Evolutionary conservation across 202 grass and related monocot genomes (phyloP).

Genomic region (Elaeis oleifera): DNA sequence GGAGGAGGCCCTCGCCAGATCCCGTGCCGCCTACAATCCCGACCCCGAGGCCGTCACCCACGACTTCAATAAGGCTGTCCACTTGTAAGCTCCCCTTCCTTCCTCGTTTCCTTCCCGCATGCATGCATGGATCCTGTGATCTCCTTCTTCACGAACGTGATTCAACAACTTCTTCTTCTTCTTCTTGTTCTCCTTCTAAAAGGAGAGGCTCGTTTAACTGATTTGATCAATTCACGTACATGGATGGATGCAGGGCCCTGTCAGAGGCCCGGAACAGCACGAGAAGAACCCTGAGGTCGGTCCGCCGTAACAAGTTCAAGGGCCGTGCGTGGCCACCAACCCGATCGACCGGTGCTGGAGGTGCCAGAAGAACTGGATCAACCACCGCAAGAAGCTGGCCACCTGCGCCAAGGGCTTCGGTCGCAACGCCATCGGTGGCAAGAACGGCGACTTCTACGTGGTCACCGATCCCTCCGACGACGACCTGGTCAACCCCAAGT

Average conservation of each 20-base stretch:
- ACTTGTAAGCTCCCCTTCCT: slow-evolving; percentile 6
- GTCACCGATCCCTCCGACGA: slow-evolving; percentile 45
- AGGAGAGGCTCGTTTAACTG: too few species aligned
- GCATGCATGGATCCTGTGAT: neutral
- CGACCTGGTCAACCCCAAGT: slow-evolving; percentile 12
- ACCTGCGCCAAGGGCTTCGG: slow-evolving; percentile 38
- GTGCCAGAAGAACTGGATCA: slow-evolving; percentile 37
- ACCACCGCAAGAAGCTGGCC: slow-evolving; percentile 38
- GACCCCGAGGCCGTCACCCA: slow-evolving; percentile 29
- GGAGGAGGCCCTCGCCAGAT: slow-evolving; percentile 17
- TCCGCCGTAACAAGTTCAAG: neutral
- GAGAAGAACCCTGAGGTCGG: slow-evolving; percentile 5
- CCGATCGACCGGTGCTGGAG: slow-evolving; percentile 68
- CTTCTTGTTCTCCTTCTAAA: too few species aligned
- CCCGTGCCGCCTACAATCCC: slow-evolving; percentile 22
- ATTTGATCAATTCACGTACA: too few species aligned
- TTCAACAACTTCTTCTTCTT: neutral
- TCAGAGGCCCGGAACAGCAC: slow-evolving; percentile 15
- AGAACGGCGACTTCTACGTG: slow-evolving; percentile 25
- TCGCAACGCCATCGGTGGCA: slow-evolving; percentile 18
- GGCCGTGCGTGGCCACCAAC: slow-evolving; percentile 47
- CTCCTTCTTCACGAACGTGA: neutral
- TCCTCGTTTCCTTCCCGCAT: neutral
- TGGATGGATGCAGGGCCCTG: slow-evolving; percentile 4
- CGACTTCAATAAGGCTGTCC: slow-evolving; percentile 43